phyloP scores from a whole-genome alignment of 371 early-diverging fungal species.

The Rhizopus delemar region DNA sequence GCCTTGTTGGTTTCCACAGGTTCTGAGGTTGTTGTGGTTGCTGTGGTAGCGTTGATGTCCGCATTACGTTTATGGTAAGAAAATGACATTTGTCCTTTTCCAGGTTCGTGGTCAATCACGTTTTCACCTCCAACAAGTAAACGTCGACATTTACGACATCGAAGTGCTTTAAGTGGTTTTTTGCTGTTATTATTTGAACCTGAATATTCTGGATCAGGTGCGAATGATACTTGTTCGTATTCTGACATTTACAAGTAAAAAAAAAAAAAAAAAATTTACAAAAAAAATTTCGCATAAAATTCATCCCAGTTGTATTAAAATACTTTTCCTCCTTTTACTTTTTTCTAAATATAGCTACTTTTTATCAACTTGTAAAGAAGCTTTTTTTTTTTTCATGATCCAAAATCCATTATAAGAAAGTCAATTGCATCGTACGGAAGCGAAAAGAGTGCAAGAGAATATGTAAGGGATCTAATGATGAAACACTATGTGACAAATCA shows the following conservation, averaged over 20 bases:
- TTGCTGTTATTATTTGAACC: slow-evolving; percentile 12
- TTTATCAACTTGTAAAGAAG: too few species aligned
- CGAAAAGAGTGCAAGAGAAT: too few species aligned
- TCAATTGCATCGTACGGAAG: too few species aligned
- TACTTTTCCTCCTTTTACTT: too few species aligned
- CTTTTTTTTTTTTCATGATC: too few species aligned
- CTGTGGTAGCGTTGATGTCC: slow-evolving; percentile 38
- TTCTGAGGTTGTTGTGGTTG: slow-evolving; percentile 12
- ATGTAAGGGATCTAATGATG: too few species aligned
- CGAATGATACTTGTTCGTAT: slow-evolving; percentile 44
- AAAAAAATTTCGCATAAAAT: too few species aligned
- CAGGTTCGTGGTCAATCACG: slow-evolving; percentile 72
- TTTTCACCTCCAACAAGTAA: slow-evolving; percentile 59
- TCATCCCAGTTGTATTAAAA: too few species aligned
- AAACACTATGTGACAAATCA: too few species aligned
- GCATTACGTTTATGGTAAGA: slow-evolving; percentile 69
- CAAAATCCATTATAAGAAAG: too few species aligned
- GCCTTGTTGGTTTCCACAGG: slow-evolving; percentile 26
- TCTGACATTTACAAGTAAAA: neutral
- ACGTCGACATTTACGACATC: slow-evolving; percentile 64
- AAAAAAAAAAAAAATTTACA: too few species aligned
- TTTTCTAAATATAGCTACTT: too few species aligned
- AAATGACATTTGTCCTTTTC: slow-evolving; percentile 73
- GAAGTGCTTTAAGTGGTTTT: slow-evolving; percentile 31
- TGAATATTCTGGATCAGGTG: slow-evolving; percentile 51